phyloP scores from a whole-genome alignment of 2,329 filamentous ascomycete species.

The Talaromyces rugulosus region DNA sequence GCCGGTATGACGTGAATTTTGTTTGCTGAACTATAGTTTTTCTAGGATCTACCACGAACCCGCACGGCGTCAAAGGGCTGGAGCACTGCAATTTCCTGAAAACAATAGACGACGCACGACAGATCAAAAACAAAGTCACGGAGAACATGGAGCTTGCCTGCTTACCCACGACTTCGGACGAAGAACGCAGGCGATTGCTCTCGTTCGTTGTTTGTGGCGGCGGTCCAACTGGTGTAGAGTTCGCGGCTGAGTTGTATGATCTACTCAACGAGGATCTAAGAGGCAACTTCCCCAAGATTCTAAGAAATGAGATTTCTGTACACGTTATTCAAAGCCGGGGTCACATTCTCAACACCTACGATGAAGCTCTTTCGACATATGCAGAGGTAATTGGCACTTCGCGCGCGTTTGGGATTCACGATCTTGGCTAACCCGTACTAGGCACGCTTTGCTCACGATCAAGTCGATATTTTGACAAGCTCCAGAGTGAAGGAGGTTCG shows the following conservation, averaged over 20 bases:
- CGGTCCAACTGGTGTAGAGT: conserved; percentile 94
- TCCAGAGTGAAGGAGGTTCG: conserved; percentile 86
- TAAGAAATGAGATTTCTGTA: conserved; percentile 97
- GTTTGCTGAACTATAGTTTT: conserved; percentile 11
- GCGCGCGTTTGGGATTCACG: not conserved
- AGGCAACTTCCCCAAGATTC: conserved; percentile 74
- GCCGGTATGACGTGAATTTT: not conserved
- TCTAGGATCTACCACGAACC: conserved; percentile 76
- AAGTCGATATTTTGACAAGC: conserved; percentile 88
- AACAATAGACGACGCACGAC: conserved; percentile 84
- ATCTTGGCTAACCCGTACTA: conserved; percentile 18
- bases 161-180: conserved; percentile 84
- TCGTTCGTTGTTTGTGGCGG: conserved; percentile 97
- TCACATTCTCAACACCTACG: conserved; percentile 97
- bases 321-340: conserved; percentile 92
- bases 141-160: conserved; percentile 87
- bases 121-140: conserved; percentile 83
- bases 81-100: conserved; percentile 95
- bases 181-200: conserved; percentile 78
- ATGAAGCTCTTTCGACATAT: conserved; percentile 87
- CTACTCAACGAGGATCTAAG: conserved; percentile 92
- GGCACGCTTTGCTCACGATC: conserved; percentile 81
- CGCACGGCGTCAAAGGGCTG: conserved; percentile 90
- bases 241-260: conserved; percentile 93
- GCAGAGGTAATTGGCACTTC: conserved; percentile 57